Conservation (phyloP, 306 rosid genomes). For the Echinosophora koreensis region DNA sequence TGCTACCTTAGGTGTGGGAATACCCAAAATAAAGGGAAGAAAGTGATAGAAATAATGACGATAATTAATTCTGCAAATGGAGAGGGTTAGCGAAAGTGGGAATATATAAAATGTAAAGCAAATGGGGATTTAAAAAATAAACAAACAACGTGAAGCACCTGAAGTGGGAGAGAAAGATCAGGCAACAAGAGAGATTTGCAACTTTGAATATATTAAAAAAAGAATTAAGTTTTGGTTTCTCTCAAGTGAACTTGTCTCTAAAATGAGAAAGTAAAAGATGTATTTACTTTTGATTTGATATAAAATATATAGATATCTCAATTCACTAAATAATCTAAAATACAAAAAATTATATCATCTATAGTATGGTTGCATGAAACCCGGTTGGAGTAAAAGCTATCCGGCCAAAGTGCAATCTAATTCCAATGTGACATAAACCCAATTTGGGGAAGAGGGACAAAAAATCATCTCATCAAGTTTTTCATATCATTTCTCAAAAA, state of each 20-base stretch:
- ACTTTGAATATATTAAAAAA: too few relatives aligned
- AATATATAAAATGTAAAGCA: conserved; percentile 30
- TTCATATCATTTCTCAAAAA: too few relatives aligned
- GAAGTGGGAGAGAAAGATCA: conserved; percentile 54
- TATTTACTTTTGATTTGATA: too few relatives aligned
- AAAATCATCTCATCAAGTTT: too few relatives aligned
- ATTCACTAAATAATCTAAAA: too few relatives aligned
- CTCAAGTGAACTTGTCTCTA: too few relatives aligned
- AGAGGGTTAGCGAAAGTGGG: conserved; percentile 37
- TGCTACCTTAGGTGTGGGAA: conserved; percentile 58
- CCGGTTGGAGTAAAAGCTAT: neutral
- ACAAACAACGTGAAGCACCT: conserved; percentile 51
- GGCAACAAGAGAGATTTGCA: too few relatives aligned
- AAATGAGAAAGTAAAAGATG: too few relatives aligned
- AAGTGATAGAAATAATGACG: conserved; percentile 11
- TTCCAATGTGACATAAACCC: neutral
- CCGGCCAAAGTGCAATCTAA: neutral
- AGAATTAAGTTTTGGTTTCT: too few relatives aligned
- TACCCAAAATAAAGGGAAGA: conserved; percentile 26
- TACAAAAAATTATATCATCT: too few relatives aligned
- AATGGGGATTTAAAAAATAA: conserved; percentile 34
- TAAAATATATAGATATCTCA: too few relatives aligned
- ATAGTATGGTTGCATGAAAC: neutral
- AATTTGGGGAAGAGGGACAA: neutral
- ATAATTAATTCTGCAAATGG: conserved; percentile 15